A percentile compares a stretch with the other conserved stretches of the same genome.
Conservation (phyloP, 2,329 filamentous ascomycete species). For the Seiridium cupressi region DNA sequence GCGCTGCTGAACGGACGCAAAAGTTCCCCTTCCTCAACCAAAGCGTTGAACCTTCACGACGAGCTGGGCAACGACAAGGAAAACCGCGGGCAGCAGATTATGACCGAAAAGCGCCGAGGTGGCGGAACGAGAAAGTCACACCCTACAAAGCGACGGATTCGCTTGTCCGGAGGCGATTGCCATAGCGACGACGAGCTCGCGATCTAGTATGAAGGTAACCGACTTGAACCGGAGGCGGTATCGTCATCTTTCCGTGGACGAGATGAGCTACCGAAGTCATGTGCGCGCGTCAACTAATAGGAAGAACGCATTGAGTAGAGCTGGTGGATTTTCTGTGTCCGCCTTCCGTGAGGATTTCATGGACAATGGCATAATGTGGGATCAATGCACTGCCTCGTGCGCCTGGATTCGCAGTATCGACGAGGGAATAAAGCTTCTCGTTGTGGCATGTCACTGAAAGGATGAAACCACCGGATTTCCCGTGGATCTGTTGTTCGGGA, state of each 20-base stretch:
- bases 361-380: no score
- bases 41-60: constrained; percentile 7
- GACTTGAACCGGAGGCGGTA: background rate
- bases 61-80: constrained; percentile 19
- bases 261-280: no score
- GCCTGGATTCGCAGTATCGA: no score
- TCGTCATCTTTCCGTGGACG: background rate
- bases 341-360: no score
- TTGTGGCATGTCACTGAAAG: no score
- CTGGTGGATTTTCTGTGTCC: no score
- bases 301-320: no score
- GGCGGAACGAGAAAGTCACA: background rate
- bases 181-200: constrained; percentile 23
- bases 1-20: background rate
- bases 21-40: background rate
- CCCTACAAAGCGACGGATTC: constrained; percentile 11
- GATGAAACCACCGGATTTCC: no score
- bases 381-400: no score
- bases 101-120: constrained; percentile 3
- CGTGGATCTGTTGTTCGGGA: no score
- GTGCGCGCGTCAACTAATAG: no score
- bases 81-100: constrained; percentile 8
- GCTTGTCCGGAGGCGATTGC: constrained; percentile 10
- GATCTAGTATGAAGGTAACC: constrained; percentile 7
- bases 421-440: no score